Evolutionary conservation across 345 rosid species (phyloP).

Genomic region (Arabidopsis suecica): DNA sequence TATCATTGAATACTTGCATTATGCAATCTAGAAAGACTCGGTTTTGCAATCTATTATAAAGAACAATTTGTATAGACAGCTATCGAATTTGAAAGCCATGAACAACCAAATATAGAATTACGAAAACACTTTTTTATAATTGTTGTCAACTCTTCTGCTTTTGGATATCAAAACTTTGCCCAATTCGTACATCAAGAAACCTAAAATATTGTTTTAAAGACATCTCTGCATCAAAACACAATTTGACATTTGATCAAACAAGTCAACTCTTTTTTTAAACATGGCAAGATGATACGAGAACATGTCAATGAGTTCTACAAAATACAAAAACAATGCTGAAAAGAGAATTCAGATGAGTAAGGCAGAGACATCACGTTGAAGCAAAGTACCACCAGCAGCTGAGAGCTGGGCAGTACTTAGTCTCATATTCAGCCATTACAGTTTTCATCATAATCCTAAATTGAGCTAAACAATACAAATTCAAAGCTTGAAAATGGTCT

Average conservation of each 20-base stretch:
- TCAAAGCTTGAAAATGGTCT: background rate
- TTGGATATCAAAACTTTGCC: background rate
- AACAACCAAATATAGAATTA: slow-evolving; percentile 20
- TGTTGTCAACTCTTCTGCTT: slow-evolving; percentile 33
- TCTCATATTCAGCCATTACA: slow-evolving; percentile 50
- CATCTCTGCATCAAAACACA: slow-evolving; percentile 17
- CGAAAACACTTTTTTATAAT: background rate
- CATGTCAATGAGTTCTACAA: background rate
- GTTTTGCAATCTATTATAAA: background rate
- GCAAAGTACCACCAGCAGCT: slow-evolving; percentile 61
- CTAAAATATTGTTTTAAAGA: slow-evolving; percentile 6
- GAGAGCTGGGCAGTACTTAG: slow-evolving; percentile 55
- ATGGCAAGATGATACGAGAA: slow-evolving; percentile 40
- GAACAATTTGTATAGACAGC: slow-evolving; percentile 20
- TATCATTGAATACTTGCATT: slow-evolving; percentile 35
- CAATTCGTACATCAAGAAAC: slow-evolving; percentile 10
- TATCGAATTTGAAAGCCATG: slow-evolving; percentile 23
- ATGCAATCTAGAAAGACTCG: slow-evolving; percentile 3
- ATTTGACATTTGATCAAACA: slow-evolving; percentile 28
- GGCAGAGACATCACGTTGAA: slow-evolving; percentile 60
- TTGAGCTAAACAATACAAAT: background rate
- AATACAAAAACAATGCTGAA: background rate
- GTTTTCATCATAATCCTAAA: slow-evolving; percentile 56
- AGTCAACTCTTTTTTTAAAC: slow-evolving; percentile 28
- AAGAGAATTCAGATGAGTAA: slow-evolving; percentile 74